Conservation (phyloP, 2,329 filamentous ascomycete species). For the Didymella pinodella region DNA sequence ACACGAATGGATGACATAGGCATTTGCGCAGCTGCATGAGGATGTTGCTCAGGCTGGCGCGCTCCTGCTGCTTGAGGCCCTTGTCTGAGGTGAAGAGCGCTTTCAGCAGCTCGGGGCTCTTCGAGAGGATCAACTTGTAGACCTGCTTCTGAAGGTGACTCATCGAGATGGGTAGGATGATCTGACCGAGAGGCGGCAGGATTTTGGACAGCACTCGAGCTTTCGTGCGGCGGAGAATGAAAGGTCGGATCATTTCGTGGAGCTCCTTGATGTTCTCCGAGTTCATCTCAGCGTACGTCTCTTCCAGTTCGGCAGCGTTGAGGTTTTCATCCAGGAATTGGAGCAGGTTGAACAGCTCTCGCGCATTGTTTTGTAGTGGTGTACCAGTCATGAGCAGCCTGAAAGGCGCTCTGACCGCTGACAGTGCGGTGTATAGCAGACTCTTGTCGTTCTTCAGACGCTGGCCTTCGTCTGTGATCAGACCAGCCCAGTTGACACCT, state of each 20-base stretch:
- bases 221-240: slow-evolving; percentile 81
- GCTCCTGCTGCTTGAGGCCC: slow-evolving; percentile 70
- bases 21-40: slow-evolving; percentile 94
- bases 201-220: slow-evolving; percentile 83
- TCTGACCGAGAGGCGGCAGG: slow-evolving; percentile 89
- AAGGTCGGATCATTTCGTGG: slow-evolving; percentile 81
- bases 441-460: slow-evolving; percentile 93
- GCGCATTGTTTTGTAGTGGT: slow-evolving; percentile 92
- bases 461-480: slow-evolving; percentile 95
- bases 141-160: slow-evolving; percentile 90
- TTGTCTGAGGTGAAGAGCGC: slow-evolving; percentile 77
- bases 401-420: slow-evolving; percentile 78
- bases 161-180: slow-evolving; percentile 97
- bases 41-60: slow-evolving; percentile 89
- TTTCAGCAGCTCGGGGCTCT: slow-evolving; percentile 87
- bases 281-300: slow-evolving; percentile 78
- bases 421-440: slow-evolving; percentile 77
- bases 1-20: slow-evolving; percentile 94
- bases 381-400: slow-evolving; percentile 87
- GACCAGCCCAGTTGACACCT: slow-evolving; percentile 79
- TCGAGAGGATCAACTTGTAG: slow-evolving; percentile 90
- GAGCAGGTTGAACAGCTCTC: slow-evolving; percentile 94
- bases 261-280: slow-evolving; percentile 82
- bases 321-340: slow-evolving; percentile 84
- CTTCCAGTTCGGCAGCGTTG: slow-evolving; percentile 76